Base-by-base conservation (phyloP, 164 flowering plant species). In the Euptelea pleiosperma region DNA sequence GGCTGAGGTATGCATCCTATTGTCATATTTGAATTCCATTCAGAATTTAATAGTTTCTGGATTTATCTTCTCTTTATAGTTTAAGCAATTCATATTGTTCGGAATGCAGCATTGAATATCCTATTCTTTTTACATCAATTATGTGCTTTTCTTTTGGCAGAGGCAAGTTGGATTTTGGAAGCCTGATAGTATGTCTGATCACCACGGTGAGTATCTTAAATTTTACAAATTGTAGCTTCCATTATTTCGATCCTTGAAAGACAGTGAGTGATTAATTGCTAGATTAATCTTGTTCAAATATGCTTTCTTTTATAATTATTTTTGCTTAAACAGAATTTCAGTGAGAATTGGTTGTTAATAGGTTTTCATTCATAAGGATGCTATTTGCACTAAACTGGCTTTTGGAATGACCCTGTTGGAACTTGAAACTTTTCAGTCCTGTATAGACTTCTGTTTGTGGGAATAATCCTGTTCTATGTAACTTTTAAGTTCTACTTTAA, bases 161-260 rank as follows among this genome's bases (percentile, higher is more conserved):
- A 76, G 83, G 63, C 82, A 79, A 50, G 61, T 75, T 58, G 87
- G 86, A 15, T 76, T 80, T 41, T 77, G 83, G 85, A 84, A 79
- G 66, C 56, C 74, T 19, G 82, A 78, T 47, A 55, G 66, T 19
- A 43, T 60, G 65, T 42, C 65, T 47, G 63, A 70, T 57, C 70
- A 64, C 34, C 68, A 59, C 49, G 85, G 89, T 86, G 53, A 70
- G 81, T 71, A 22, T 41, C 34, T 24, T 40, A 2, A 21, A 44
- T 30, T 28, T 3, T n/a, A 10, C 22, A 39, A 19, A 21, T 12
- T 34, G 8, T 33, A 1, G 21, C 1, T 21, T 18, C 1, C n/a
- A 6, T 30, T 45, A 4, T 34, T 16, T 45, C 30, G 21, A 52
- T 19, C 10, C 8, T 16, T 15, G 4, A 10, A 33, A 58, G 19